Evolutionary conservation across 257 asterid species (phyloP), one percentile per base, ranked within the genome.

Genomic region (Solanum pinnatisectum): DNA sequence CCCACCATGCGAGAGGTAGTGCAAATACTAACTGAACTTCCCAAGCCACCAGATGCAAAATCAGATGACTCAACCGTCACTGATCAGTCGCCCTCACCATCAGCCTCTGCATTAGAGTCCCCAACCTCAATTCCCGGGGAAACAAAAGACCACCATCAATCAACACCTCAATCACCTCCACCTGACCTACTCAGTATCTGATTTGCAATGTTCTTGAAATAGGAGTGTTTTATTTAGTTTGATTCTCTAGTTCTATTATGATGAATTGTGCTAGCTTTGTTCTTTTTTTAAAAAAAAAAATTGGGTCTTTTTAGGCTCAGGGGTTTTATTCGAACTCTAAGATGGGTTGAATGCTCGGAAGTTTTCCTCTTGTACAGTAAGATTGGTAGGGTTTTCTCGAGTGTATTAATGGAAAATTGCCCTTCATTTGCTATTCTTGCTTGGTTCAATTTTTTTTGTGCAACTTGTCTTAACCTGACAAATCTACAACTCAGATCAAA

Each of bases 1-100:
- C 99, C 99, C 88, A 97, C 98, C 56, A 97, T 97, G 99, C 93
- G 99, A 4, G 99, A 97, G 84, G 99, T 97, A 0, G 98, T 97
- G 42, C 99, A 97, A 77, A 97, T 97, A 73, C 95, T 97, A 32
- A 92, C 99, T 0, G 99, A 97, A 92, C 93, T 96, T 27, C 99
- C 98, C n/a, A 93, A 92, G 92, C 89, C 90, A 0, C 89, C 93
- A 0, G 92, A 88, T 6, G 67, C 87, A 40, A 94, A 93, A 63
- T 90, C 88, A 2, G 96, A 90, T 13, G 96, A 92, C 78, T 90
- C 94, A 8, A 68, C 91, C 8, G 78, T 52, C 84, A 42, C 89
- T 0, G 93, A 89, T 18, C 39, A 16, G 8, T 90, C 94, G 2
- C 87, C 96, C 8, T 90, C 91, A 27, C 94, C 91, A n/a, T 84